These are phyloP conservation scores for Flaveria trinervia DNA, from an alignment of 129 eudicot genomes.

Conservation along the genomic window DNA sequence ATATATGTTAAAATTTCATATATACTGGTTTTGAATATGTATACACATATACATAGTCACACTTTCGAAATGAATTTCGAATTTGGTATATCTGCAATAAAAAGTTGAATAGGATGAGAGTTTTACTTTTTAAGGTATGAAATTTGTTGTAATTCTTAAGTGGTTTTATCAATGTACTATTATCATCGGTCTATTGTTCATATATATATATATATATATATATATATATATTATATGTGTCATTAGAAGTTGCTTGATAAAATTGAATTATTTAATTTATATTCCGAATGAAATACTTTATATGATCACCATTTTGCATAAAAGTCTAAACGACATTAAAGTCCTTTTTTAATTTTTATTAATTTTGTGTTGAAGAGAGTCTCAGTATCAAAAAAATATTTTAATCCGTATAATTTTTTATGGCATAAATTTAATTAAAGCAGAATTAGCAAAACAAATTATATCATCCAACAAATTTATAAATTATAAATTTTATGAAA, in stretches of 20 bases:
- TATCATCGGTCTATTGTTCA: too few species aligned
- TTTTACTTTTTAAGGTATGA: too few species aligned
- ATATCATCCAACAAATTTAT: too few species aligned
- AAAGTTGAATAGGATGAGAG: background rate
- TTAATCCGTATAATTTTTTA: too few species aligned
- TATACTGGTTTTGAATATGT: background rate
- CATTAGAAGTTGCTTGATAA: background rate
- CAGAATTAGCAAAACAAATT: too few species aligned
- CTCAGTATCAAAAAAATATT: background rate
- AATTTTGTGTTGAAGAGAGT: background rate
- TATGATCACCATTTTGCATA: background rate
- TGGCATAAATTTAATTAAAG: too few species aligned
- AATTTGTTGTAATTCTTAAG: too few species aligned
- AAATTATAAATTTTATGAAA: too few species aligned
- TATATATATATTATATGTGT: background rate
- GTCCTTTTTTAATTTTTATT: background rate
- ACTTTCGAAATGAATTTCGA: constrained; percentile 9
- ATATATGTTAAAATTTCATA: background rate
- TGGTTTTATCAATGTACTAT: too few species aligned
- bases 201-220: background rate
- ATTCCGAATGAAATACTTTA: background rate
- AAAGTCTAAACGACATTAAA: too few species aligned
- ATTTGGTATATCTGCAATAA: background rate
- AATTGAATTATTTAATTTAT: background rate
- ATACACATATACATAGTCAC: background rate